Percentiles rank a stretch among this genome's conserved stretches.
Conservation (phyloP, 2,329 filamentous ascomycete species). For the Pseudogymnoascus sp. region DNA sequence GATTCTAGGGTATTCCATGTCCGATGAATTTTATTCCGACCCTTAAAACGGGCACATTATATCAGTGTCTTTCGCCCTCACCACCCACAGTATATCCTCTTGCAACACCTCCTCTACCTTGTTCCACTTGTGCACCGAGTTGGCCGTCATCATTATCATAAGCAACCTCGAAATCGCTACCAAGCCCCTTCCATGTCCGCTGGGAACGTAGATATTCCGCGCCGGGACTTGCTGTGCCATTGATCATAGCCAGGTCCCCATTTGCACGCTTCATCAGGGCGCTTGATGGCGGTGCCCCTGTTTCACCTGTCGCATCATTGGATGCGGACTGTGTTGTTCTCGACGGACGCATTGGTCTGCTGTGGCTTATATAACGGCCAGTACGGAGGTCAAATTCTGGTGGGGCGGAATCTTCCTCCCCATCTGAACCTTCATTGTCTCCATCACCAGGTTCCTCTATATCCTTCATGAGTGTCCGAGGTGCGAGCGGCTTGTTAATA, state of each 20-base stretch:
- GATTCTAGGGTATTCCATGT: neutral
- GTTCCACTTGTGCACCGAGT: conserved; percentile 61
- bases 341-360: conserved; percentile 58
- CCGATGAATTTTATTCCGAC: neutral
- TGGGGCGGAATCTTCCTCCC: conserved; percentile 65
- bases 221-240: conserved; percentile 80
- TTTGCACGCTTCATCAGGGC: conserved; percentile 56
- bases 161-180: conserved; percentile 66
- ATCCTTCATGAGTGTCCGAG: conserved; percentile 22
- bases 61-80: conserved; percentile 28
- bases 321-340: neutral
- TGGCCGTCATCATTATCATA: conserved; percentile 49
- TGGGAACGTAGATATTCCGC: conserved; percentile 78
- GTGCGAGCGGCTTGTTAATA: conserved; percentile 11
- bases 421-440: conserved; percentile 36
- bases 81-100: conserved; percentile 77
- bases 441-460: conserved; percentile 13
- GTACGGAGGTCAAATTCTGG: conserved; percentile 91
- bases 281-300: conserved; percentile 31
- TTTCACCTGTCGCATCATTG: conserved; percentile 8
- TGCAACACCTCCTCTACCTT: conserved; percentile 81
- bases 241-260: conserved; percentile 70
- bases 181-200: conserved; percentile 84
- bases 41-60: neutral
- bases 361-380: conserved; percentile 70